Conservation (phyloP, 2,329 filamentous ascomycete species). For the Tolypocladium guangdongense region DNA sequence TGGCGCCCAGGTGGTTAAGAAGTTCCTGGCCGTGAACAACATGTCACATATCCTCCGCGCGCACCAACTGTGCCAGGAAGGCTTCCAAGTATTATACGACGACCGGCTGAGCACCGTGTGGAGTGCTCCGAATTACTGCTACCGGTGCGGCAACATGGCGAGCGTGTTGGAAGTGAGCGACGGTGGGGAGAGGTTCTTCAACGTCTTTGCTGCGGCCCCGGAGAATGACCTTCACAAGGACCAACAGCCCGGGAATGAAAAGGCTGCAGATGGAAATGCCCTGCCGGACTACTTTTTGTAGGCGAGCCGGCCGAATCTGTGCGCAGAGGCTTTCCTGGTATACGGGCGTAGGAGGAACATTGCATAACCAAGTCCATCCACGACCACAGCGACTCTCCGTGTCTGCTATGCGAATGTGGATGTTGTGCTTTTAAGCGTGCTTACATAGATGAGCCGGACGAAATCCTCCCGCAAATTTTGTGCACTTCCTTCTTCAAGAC, state of each 20-base stretch:
- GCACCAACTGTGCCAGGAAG: conserved; percentile 97
- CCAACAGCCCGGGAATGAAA: conserved; percentile 65
- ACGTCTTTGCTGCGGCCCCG: conserved; percentile 92
- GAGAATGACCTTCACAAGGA: conserved; percentile 92
- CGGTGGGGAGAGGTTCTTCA: conserved; percentile 87
- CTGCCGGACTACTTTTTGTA: conserved; percentile 65
- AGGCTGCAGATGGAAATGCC: conserved; percentile 49
- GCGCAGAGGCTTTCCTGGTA: background rate
- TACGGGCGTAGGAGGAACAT: background rate
- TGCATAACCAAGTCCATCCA: background rate
- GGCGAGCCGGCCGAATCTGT: background rate
- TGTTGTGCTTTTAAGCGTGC: background rate
- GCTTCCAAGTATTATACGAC: conserved; percentile 93
- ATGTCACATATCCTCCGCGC: conserved; percentile 97
- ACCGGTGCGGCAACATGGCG: conserved; percentile 92
- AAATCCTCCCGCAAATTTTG: background rate
- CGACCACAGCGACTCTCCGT: background rate
- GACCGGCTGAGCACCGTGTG: conserved; percentile 92
- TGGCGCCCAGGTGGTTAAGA: conserved; percentile 93
- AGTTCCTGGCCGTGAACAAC: conserved; percentile 92
- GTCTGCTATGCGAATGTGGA: background rate
- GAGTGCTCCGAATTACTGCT: conserved; percentile 95
- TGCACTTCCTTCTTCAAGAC: background rate
- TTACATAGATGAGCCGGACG: background rate
- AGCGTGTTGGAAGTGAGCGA: conserved; percentile 95